Conservation (phyloP, 352 stramenopile genomes). For the Phytophthora chlamydospora region DNA sequence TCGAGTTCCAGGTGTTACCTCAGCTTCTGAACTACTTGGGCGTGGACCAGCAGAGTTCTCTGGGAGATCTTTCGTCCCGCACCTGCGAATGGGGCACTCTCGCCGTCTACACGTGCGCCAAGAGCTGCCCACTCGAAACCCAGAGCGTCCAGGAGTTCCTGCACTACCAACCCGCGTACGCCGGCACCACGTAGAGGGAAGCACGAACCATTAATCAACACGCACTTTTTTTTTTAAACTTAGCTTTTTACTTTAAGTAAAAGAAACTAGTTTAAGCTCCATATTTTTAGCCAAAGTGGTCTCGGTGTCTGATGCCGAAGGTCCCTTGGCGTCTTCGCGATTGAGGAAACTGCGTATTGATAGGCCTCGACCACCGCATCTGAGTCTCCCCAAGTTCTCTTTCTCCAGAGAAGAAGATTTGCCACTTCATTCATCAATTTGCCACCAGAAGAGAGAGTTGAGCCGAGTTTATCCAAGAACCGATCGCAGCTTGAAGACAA, state of each 20-base stretch:
- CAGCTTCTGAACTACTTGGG: conserved; percentile 94
- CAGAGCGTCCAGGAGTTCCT: conserved; percentile 72
- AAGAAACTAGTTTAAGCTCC: not conserved
- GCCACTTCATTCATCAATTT: conserved; percentile 8
- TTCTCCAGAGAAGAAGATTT: conserved; percentile 8
- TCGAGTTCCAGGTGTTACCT: conserved; percentile 96
- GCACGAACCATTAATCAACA: not conserved
- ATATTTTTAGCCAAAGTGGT: conserved; percentile 37
- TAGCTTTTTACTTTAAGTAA: no score
- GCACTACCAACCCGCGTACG: conserved; percentile 78
- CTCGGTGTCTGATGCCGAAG: conserved; percentile 30
- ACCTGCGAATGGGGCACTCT: conserved; percentile 93
- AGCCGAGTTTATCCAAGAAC: not conserved
- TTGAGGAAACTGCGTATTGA: conserved; percentile 32
- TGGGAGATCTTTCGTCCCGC: conserved; percentile 57
- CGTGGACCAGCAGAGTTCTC: conserved; percentile 68
- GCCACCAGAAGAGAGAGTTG: not conserved
- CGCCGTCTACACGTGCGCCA: conserved; percentile 92
- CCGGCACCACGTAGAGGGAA: conserved; percentile 36
- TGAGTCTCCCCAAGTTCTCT: conserved; percentile 2
- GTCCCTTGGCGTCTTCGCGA: conserved; percentile 27
- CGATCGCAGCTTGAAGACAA: not conserved
- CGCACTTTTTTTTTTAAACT: no score
- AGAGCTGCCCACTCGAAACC: conserved; percentile 81
- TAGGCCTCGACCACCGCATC: conserved; percentile 21